Conservation (phyloP, 2,329 filamentous ascomycete species). For the Fusarium vanettenii region DNA sequence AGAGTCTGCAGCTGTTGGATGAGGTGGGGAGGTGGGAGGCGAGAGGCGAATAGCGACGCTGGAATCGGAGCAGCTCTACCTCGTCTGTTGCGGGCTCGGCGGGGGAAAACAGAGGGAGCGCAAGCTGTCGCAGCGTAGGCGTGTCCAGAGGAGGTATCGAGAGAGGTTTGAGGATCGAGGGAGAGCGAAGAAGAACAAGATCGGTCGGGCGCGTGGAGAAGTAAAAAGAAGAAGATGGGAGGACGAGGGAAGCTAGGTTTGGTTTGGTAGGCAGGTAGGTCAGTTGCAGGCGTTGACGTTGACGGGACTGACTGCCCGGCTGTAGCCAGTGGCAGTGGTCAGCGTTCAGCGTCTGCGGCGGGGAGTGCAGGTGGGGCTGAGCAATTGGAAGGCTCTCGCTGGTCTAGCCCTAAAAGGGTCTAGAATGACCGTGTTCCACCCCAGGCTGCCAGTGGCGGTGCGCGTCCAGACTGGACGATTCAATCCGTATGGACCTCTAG, state of each 20-base stretch:
- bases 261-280: not conserved
- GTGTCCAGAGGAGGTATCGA: not conserved
- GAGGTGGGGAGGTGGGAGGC: constrained; percentile 39
- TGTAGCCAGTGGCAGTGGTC: constrained; percentile 1
- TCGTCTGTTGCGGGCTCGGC: constrained; percentile 21
- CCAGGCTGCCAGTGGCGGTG: constrained; percentile 31
- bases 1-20: constrained; percentile 48
- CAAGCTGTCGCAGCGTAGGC: not conserved
- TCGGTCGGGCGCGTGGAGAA: constrained; percentile 19
- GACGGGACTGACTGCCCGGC: constrained; percentile 10
- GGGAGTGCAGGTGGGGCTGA: constrained; percentile 15
- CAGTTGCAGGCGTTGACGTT: constrained; percentile 34
- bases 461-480: constrained; percentile 21
- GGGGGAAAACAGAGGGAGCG: not conserved
- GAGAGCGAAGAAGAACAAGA: constrained; percentile 7
- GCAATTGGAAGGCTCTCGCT: constrained; percentile 18
- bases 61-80: constrained; percentile 17
- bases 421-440: constrained; percentile 25
- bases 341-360: constrained; percentile 6
- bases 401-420: constrained; percentile 11
- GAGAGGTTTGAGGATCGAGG: constrained; percentile 10
- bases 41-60: constrained; percentile 35
- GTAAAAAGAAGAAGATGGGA: not conserved
- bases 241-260: constrained; percentile 31
- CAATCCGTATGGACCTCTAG: not conserved